phyloP scores from a whole-genome alignment of 352 stramenopile species.

The Aphanomyces stellatus region DNA sequence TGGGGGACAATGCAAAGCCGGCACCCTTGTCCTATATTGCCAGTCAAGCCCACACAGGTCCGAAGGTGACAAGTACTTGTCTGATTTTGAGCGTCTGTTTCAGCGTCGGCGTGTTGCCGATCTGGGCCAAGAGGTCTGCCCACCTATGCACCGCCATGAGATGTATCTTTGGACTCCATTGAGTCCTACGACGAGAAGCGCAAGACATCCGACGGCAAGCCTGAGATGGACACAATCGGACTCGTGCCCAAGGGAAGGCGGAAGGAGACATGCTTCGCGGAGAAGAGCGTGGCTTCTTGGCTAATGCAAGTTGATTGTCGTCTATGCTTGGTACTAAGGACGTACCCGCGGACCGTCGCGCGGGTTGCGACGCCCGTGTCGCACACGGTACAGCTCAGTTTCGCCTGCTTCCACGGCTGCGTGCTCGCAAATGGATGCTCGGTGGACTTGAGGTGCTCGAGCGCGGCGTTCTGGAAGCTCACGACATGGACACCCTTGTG shows the following conservation, averaged over 20 bases:
- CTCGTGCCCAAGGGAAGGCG: neutral
- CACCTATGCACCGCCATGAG: too few relatives aligned
- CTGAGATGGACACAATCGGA: slow-evolving; percentile 17
- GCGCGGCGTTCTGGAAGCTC: slow-evolving; percentile 15
- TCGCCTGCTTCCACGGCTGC: slow-evolving; percentile 13
- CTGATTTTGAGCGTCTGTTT: slow-evolving; percentile 1
- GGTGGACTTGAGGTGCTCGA: slow-evolving; percentile 10
- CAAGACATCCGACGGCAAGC: slow-evolving; percentile 12
- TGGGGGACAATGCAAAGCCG: neutral
- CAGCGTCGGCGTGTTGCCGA: neutral
- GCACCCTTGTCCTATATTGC: too few relatives aligned
- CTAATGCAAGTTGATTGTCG: too few relatives aligned
- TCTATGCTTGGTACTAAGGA: neutral
- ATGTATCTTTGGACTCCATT: too few relatives aligned
- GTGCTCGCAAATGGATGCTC: neutral
- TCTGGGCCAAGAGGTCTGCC: slow-evolving; percentile 1
- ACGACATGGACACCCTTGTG: slow-evolving; percentile 10
- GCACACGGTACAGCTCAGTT: neutral
- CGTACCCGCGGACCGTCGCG: slow-evolving; percentile 9
- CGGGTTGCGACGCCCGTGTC: slow-evolving; percentile 5
- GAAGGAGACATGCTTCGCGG: slow-evolving; percentile 14
- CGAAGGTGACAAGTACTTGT: too few relatives aligned
- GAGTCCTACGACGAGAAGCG: slow-evolving; percentile 6
- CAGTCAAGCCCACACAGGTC: too few relatives aligned
- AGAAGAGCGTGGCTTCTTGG: slow-evolving; percentile 18